These are phyloP conservation scores for Silene uniflora DNA, from an alignment of 148 eudicot genomes.

Conservation along the genomic window DNA sequence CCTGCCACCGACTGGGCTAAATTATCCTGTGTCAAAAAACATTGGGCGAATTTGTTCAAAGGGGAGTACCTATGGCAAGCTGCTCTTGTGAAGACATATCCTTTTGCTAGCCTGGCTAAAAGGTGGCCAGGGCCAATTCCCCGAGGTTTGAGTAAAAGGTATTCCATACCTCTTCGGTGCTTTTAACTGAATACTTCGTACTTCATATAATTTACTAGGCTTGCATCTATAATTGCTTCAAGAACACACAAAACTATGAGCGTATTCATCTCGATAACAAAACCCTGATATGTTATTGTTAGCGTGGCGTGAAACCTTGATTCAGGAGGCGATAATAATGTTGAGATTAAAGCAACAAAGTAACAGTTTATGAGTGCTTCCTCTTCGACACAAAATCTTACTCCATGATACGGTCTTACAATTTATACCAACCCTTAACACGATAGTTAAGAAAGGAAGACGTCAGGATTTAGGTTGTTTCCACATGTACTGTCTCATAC, in stretches of 20 bases:
- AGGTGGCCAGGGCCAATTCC: slow-evolving; percentile 90
- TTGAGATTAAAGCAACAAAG: too few relatives aligned
- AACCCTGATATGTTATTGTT: not conserved
- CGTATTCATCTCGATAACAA: not conserved
- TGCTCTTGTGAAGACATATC: slow-evolving; percentile 55
- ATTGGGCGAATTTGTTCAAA: slow-evolving; percentile 57
- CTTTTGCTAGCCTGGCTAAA: slow-evolving; percentile 41
- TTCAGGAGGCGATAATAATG: too few relatives aligned
- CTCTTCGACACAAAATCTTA: too few relatives aligned
- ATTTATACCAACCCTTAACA: too few relatives aligned
- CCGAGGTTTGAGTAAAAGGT: slow-evolving; percentile 70
- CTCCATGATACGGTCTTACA: too few relatives aligned
- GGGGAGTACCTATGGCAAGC: slow-evolving; percentile 65
- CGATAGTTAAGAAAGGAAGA: too few relatives aligned
- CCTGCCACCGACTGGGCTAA: slow-evolving; percentile 59
- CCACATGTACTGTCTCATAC: too few relatives aligned
- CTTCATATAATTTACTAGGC: not conserved
- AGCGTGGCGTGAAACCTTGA: too few relatives aligned
- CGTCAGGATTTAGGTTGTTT: too few relatives aligned
- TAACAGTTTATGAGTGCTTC: too few relatives aligned
- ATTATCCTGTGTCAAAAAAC: slow-evolving; percentile 57
- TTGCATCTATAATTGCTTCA: not conserved
- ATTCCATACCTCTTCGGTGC: not conserved
- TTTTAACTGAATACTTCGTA: not conserved
- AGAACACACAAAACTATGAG: not conserved